Base-by-base conservation (phyloP, 2,329 filamentous ascomycete genomes). In the Pseudogymnoascus sp. region DNA sequence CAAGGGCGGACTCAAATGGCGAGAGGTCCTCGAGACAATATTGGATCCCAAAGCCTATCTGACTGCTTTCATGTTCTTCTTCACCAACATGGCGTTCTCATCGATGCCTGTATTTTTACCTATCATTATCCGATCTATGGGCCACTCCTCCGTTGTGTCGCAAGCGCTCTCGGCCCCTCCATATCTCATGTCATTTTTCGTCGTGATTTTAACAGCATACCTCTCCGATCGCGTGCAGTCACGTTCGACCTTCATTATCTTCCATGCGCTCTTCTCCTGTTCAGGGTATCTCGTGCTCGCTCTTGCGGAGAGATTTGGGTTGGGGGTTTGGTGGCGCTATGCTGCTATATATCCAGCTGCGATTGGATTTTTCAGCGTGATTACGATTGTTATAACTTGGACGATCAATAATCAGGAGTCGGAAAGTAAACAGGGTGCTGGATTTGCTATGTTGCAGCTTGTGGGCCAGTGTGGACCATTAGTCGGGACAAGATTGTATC, bases 41-140 rank as follows among this genome's bases (percentile, higher is more conserved):
- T 69, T 72, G 49, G 88, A 91, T 74, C 87, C 88, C 0, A 87
- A 86, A 67, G 84, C 84, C 63, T 93, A 90, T 77, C 79, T 93
- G 43, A 89, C 89, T 3, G 88, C 91, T 0, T 75, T 84, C 69
- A 96, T 96, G 84, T 90, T 96, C 79, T 92, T 96, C 78, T 85
- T 88, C 74, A 87, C 89, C 71, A 96, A 96, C 75, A 88, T 96
- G 73, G 89, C 91, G 11, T 96, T 96, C 78, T 87, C 87, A 71
- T 93, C 89, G 21, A 86, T 96, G 72, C 92, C 92, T 2, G 90
- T 95, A 59, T 96, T 96, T 73, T 82, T 96, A 2, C 91, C 91
- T 37, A 91, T 89, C 23, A 91, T 96, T 66, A 82, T 96, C 56
- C 79, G 80, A 65, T 84, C 88, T 72, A 86, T 96, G 90, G 89